phyloP scores from a whole-genome alignment of 2,329 filamentous ascomycete genomes.

The Penicillium sp. region DNA sequence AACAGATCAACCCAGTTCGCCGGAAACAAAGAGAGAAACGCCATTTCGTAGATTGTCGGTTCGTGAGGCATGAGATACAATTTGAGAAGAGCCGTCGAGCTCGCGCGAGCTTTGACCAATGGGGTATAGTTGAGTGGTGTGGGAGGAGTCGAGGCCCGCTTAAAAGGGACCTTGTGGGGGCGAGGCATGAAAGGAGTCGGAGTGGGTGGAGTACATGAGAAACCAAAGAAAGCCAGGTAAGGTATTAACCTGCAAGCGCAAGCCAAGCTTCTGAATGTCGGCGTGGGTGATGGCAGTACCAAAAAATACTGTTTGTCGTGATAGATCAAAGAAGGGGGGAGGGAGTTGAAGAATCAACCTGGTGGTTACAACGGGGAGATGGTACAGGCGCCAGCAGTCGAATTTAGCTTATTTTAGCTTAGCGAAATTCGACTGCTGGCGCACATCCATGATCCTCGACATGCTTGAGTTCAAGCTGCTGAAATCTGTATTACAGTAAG shows the following conservation, averaged over 20 bases:
- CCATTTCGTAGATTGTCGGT: constrained; percentile 21
- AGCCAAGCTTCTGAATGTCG: neutral
- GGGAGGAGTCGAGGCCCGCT: neutral
- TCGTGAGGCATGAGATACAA: constrained; percentile 28
- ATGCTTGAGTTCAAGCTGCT: constrained; percentile 88
- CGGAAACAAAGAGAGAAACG: constrained; percentile 17
- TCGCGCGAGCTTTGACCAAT: constrained; percentile 8
- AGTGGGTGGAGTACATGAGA: neutral
- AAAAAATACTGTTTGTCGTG: neutral
- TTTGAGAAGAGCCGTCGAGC: constrained; percentile 10
- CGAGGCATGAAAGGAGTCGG: neutral
- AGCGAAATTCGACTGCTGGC: constrained; percentile 84
- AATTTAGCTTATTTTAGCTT: constrained; percentile 50
- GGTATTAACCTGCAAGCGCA: constrained; percentile 1
- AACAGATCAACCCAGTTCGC: constrained; percentile 13
- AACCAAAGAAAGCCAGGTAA: neutral
- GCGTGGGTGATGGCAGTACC: constrained; percentile 5
- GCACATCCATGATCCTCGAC: constrained; percentile 81
- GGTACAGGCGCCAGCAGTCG: constrained; percentile 14
- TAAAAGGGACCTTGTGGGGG: neutral
- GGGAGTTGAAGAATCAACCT: neutral
- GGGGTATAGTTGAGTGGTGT: constrained; percentile 7
- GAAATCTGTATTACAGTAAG: constrained; percentile 61
- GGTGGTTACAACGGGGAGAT: neutral
- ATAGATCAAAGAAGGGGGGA: neutral